Percentiles rank a stretch among this genome's conserved stretches.
phyloP scores from a whole-genome alignment of 768 basidiomycete genomes.

The Kwoniella shandongensis region DNA sequence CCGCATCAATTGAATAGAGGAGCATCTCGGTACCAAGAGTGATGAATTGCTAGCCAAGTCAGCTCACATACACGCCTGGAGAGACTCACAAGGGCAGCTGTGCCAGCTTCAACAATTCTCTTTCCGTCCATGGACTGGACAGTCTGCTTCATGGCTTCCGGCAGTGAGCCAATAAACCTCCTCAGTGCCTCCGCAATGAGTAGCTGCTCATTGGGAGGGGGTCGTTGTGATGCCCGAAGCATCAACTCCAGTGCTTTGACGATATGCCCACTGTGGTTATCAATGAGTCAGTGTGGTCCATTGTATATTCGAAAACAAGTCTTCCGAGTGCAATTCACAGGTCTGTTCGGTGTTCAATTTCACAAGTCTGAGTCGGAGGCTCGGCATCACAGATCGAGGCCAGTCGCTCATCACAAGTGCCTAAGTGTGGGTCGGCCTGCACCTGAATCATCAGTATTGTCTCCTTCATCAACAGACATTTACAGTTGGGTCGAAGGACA shows the following conservation, averaged over 20 bases:
- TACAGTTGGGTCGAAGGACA: too few relatives aligned
- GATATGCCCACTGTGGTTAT: slow-evolving; percentile 1
- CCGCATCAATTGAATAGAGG: slow-evolving; percentile 8
- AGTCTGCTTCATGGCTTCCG: slow-evolving; percentile 3
- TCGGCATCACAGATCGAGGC: slow-evolving; percentile 1
- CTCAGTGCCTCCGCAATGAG: background rate
- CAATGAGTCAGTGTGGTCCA: background rate
- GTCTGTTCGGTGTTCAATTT: slow-evolving; percentile 4
- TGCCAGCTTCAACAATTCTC: background rate
- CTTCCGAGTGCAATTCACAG: too few relatives aligned
- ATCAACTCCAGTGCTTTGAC: slow-evolving; percentile 13
- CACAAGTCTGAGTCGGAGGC: background rate
- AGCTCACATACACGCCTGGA: background rate
- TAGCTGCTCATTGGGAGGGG: background rate
- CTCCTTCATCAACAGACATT: background rate
- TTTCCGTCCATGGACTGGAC: slow-evolving; percentile 4
- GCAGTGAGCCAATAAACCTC: background rate
- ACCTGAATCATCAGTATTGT: background rate
- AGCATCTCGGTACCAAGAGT: slow-evolving; percentile 24
- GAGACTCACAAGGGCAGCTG: slow-evolving; percentile 13
- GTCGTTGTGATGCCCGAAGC: slow-evolving; percentile 5
- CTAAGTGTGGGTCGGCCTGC: slow-evolving; percentile 13
- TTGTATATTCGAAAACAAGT: too few relatives aligned
- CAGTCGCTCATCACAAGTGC: slow-evolving; percentile 11
- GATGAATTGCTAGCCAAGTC: slow-evolving; percentile 21